Evolutionary conservation across 345 rosid genomes (phyloP).

Genomic region (Xanthoceras sorbifolium): DNA sequence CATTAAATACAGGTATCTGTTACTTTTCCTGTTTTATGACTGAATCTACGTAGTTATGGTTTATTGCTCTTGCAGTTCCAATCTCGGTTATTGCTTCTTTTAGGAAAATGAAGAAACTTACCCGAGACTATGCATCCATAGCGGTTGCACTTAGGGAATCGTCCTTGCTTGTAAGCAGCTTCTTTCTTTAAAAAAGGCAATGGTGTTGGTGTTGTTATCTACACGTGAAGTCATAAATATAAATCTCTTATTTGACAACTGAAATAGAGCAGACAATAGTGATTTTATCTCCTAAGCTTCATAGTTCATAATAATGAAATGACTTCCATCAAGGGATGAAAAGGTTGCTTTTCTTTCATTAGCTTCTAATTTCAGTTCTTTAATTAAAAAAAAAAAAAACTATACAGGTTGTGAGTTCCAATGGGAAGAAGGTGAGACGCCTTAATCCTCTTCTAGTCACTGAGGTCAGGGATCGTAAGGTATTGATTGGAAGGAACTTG

Average conservation of each 20-base stretch:
- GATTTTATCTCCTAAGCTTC: neutral
- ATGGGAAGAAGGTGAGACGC: constrained; percentile 87
- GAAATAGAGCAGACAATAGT: neutral
- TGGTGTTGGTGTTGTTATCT: neutral
- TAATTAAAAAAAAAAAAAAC: neutral
- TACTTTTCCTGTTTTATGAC: constrained; percentile 2
- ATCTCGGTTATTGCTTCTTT: constrained; percentile 67
- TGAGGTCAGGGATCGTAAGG: constrained; percentile 80
- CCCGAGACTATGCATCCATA: constrained; percentile 49
- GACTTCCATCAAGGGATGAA: neutral
- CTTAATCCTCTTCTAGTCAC: constrained; percentile 53
- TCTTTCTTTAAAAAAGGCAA: neutral
- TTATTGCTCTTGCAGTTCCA: constrained; percentile 61
- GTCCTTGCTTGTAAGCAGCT: constrained; percentile 62
- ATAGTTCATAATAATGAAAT: neutral
- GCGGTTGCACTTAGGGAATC: constrained; percentile 75
- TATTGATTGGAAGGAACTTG: constrained; percentile 32
- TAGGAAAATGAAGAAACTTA: constrained; percentile 80
- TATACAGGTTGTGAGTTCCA: constrained; percentile 67
- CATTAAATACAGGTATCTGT: neutral
- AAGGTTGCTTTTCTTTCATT: neutral
- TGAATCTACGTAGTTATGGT: neutral
- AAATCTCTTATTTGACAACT: neutral
- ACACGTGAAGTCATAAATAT: constrained; percentile 2
- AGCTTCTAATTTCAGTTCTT: constrained; percentile 22